Evolutionary conservation across 1,284 basidiomycete species (phyloP).

Genomic region (Athelia sp.): DNA sequence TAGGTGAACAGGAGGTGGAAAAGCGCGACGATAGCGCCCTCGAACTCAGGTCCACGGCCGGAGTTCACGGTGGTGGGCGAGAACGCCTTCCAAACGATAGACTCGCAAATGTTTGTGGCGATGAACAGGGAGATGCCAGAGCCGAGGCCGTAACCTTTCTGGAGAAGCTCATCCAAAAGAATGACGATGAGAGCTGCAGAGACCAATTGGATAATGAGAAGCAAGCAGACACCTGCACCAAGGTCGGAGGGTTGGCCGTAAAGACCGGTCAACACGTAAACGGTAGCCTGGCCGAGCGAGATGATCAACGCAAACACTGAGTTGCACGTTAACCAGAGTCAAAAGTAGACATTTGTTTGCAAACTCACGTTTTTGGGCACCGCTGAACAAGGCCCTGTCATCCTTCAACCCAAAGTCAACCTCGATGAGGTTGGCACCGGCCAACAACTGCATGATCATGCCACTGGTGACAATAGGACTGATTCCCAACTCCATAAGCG

Average conservation of each 20-base stretch:
- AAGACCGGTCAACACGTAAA: constrained; percentile 95
- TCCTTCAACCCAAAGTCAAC: constrained; percentile 98
- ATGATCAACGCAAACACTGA: constrained; percentile 96
- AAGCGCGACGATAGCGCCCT: constrained; percentile 92
- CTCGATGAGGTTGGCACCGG: constrained; percentile 96
- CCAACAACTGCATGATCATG: constrained; percentile 99
- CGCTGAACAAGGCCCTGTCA: constrained; percentile 92
- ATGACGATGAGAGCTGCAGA: constrained; percentile 95
- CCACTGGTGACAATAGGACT: constrained; percentile 96
- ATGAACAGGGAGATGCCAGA: constrained; percentile 99
- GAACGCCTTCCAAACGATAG: constrained; percentile 99
- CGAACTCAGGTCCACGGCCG: constrained; percentile 96
- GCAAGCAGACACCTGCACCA: constrained; percentile 93
- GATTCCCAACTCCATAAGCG: constrained; percentile 98
- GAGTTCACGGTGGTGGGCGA: constrained; percentile 98
- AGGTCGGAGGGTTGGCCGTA: constrained; percentile 94
- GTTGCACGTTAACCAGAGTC: neutral
- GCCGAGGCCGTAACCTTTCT: constrained; percentile 98
- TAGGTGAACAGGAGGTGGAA: constrained; percentile 99
- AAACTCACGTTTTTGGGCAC: constrained; percentile 90
- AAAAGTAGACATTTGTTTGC: neutral
- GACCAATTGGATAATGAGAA: constrained; percentile 94
- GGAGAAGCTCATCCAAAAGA: constrained; percentile 96
- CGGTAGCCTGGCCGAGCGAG: constrained; percentile 93
- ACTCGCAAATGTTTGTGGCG: constrained; percentile 99